Conservation (phyloP, 1,284 basidiomycete genomes). For the Ustilago hordei region DNA sequence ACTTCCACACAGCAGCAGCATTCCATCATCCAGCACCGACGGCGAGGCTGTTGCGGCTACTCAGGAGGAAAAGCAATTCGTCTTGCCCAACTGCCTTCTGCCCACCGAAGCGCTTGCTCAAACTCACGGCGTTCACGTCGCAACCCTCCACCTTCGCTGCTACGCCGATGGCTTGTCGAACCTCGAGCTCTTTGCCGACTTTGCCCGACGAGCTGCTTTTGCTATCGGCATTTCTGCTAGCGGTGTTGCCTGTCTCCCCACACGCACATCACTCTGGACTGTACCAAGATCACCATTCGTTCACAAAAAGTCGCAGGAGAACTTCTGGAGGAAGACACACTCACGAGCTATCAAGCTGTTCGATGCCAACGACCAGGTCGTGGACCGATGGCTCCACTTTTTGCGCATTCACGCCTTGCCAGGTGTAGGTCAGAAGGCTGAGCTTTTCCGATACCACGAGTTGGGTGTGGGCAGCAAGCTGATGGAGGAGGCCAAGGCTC, state of each 20-base stretch:
- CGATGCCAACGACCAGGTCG: conserved; percentile 83
- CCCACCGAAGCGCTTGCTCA: conserved; percentile 40
- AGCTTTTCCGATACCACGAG: conserved; percentile 74
- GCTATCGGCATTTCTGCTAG: conserved; percentile 86
- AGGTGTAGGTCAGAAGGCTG: conserved; percentile 87
- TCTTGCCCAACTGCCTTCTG: conserved; percentile 39
- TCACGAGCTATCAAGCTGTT: conserved; percentile 89
- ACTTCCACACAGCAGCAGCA: background rate
- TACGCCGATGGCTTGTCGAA: conserved; percentile 73
- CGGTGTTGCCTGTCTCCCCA: conserved; percentile 79
- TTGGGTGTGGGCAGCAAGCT: conserved; percentile 36
- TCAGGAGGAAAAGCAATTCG: conserved; percentile 40
- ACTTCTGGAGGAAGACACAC: conserved; percentile 88
- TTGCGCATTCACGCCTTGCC: conserved; percentile 81
- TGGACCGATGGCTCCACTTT: conserved; percentile 86
- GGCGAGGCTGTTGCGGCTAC: background rate
- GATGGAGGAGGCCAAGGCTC: conserved; percentile 45
- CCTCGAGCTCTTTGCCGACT: conserved; percentile 85
- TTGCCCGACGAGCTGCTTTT: conserved; percentile 84
- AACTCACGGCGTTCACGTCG: conserved; percentile 82
- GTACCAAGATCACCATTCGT: conserved; percentile 88
- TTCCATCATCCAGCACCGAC: background rate
- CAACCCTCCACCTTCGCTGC: conserved; percentile 84
- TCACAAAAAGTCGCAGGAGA: conserved; percentile 95
- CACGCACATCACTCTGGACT: conserved; percentile 84